A percentile compares a stretch with the other conserved stretches of the same genome.
Evolutionary conservation across 768 basidiomycete genomes (phyloP).

Genomic region (Phylloporus sp.): DNA sequence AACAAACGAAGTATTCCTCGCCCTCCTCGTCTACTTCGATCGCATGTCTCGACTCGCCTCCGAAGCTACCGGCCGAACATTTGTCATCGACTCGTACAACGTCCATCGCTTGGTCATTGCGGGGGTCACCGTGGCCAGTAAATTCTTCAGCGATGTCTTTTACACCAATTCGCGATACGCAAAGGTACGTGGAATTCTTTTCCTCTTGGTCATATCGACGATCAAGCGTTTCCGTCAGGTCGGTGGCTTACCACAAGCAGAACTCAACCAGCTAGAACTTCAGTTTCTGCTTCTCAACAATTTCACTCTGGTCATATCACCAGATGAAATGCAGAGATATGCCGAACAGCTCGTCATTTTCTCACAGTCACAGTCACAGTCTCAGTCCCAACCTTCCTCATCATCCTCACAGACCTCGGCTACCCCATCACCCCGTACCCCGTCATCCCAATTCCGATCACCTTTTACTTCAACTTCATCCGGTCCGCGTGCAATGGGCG

Average conservation of each 20-base stretch:
- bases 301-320: slow-evolving; percentile 82
- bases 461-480: slow-evolving; percentile 15
- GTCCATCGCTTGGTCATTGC: slow-evolving; percentile 96
- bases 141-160: slow-evolving; percentile 98
- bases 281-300: slow-evolving; percentile 97
- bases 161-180: slow-evolving; percentile 99
- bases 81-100: slow-evolving; percentile 96
- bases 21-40: slow-evolving; percentile 94
- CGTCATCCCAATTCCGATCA: slow-evolving; percentile 18
- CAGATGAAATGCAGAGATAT: slow-evolving; percentile 91
- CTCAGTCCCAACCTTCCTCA: slow-evolving; percentile 31
- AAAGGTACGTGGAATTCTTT: slow-evolving; percentile 58
- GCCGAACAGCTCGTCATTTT: slow-evolving; percentile 84
- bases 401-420: slow-evolving; percentile 23
- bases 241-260: slow-evolving; percentile 86
- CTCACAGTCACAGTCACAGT: slow-evolving; percentile 46
- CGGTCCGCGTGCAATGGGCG: slow-evolving; percentile 48
- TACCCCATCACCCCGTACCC: slow-evolving; percentile 17
- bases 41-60: slow-evolving; percentile 64
- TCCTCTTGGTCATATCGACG: slow-evolving; percentile 1
- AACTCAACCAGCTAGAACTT: slow-evolving; percentile 94
- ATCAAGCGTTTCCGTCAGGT: slow-evolving; percentile 48
- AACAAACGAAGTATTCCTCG: slow-evolving; percentile 95
- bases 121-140: slow-evolving; percentile 98
- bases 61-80: slow-evolving; percentile 45